phyloP scores from a whole-genome alignment of 164 flowering plant genomes.

The Brasenia schreberi region DNA sequence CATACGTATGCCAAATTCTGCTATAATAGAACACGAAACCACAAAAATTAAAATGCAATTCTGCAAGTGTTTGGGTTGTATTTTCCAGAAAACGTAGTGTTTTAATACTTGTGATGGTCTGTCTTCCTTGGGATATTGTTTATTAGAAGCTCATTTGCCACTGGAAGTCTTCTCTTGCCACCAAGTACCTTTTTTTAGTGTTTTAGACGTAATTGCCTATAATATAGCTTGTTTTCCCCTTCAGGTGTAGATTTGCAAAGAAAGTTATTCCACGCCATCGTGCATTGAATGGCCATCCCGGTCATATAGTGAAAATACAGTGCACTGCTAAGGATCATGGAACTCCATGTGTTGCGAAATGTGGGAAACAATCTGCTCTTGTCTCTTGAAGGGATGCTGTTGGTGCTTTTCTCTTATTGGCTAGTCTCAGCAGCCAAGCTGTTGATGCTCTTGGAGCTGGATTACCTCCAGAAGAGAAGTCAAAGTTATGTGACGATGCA shows the following conservation, averaged over 20 bases:
- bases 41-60: too few relatives aligned
- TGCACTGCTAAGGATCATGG: slow-evolving; percentile 15
- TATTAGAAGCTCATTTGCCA: neutral
- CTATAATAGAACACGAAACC: too few relatives aligned
- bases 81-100: too few relatives aligned
- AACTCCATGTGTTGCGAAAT: slow-evolving; percentile 8
- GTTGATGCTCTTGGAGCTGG: slow-evolving; percentile 53
- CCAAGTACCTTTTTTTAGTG: too few relatives aligned
- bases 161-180: too few relatives aligned
- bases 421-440: slow-evolving; percentile 21
- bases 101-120: neutral
- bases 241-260: slow-evolving; percentile 10
- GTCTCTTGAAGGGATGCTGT: slow-evolving; percentile 41
- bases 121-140: neutral
- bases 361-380: slow-evolving; percentile 4
- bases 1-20: too few relatives aligned
- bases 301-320: slow-evolving; percentile 7
- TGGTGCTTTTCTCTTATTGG: slow-evolving; percentile 29
- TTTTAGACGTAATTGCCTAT: neutral
- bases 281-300: slow-evolving; percentile 6
- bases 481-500: slow-evolving; percentile 58
- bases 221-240: neutral
- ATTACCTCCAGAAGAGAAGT: slow-evolving; percentile 81
- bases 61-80: too few relatives aligned
- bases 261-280: slow-evolving; percentile 9